Percentiles rank a stretch among this genome's conserved stretches.
Conservation (phyloP, 1,284 basidiomycete species). For the Marasmius fiardii region DNA sequence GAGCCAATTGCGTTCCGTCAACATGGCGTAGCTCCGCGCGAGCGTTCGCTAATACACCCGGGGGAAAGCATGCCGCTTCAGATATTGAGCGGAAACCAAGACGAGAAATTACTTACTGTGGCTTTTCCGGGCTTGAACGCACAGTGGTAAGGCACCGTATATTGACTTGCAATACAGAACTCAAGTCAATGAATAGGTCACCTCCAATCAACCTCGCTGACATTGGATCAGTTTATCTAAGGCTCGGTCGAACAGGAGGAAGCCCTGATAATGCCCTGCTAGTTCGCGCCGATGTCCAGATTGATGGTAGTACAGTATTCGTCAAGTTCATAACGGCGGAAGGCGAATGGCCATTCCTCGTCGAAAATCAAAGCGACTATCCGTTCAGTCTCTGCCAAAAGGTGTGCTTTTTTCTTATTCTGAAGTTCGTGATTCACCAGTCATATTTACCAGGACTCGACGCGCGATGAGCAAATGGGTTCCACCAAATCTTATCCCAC, state of each 20-base stretch:
- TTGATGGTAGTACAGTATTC: conserved; percentile 91
- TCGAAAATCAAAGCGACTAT: conserved; percentile 89
- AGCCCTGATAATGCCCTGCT: conserved; percentile 50
- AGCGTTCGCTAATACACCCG: conserved; percentile 64
- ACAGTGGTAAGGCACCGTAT: conserved; percentile 61
- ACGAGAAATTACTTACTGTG: conserved; percentile 73
- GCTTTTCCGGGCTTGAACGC: conserved; percentile 84
- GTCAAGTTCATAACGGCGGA: conserved; percentile 69
- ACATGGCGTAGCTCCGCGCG: conserved; percentile 70
- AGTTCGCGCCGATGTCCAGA: conserved; percentile 79
- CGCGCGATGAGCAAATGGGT: conserved; percentile 35
- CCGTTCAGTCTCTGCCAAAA: conserved; percentile 74
- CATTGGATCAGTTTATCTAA: conserved; percentile 84
- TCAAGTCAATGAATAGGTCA: conserved; percentile 57
- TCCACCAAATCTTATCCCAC: conserved; percentile 31
- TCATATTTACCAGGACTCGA: conserved; percentile 43
- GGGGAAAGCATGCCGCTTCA: conserved; percentile 74
- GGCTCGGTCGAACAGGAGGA: conserved; percentile 46
- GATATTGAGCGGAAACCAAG: conserved; percentile 59
- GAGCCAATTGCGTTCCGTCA: conserved; percentile 82
- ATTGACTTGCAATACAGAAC: conserved; percentile 4
- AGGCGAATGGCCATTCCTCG: conserved; percentile 84
- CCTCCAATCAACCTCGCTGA: conserved; percentile 91
- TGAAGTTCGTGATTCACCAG: background rate
- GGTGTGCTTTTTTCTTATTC: conserved; percentile 38